A percentile compares a stretch with the other conserved stretches of the same genome.
phyloP scores from a whole-genome alignment of 176 grass and related monocot species.

The Sorghum bicolor region DNA sequence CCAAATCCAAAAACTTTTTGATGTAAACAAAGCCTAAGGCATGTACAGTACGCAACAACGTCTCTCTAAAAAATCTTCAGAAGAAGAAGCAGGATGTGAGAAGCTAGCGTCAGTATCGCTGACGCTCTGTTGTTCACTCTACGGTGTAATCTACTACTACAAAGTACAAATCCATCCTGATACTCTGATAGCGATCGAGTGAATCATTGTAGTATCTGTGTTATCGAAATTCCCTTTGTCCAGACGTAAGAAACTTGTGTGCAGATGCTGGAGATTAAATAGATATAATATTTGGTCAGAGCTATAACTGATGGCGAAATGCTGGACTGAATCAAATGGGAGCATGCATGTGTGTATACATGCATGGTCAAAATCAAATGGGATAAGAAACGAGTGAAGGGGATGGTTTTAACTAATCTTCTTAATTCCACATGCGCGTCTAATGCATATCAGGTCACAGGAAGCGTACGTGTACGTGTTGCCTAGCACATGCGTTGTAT shows the following conservation, averaged over 20 bases:
- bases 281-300: conserved; percentile 7
- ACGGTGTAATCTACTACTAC: neutral
- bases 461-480: neutral
- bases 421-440: neutral
- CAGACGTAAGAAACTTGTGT: neutral
- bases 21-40: too few relatives aligned
- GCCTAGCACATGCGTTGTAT: neutral
- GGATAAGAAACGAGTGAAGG: neutral
- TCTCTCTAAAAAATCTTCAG: neutral
- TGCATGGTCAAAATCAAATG: neutral
- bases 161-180: neutral
- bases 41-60: neutral
- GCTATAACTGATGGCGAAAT: conserved; percentile 21
- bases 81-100: too few relatives aligned
- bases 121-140: neutral
- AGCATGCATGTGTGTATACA: neutral
- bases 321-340: conserved; percentile 1
- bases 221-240: neutral
- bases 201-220: neutral
- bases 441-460: neutral
- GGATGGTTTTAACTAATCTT: neutral
- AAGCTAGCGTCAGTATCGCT: too few relatives aligned
- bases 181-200: too few relatives aligned
- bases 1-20: too few relatives aligned
- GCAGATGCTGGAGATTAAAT: neutral